A percentile compares a stretch with the other conserved stretches of the same genome.
phyloP scores from a whole-genome alignment of 768 basidiomycete species.

The Auriscalpium orientale region DNA sequence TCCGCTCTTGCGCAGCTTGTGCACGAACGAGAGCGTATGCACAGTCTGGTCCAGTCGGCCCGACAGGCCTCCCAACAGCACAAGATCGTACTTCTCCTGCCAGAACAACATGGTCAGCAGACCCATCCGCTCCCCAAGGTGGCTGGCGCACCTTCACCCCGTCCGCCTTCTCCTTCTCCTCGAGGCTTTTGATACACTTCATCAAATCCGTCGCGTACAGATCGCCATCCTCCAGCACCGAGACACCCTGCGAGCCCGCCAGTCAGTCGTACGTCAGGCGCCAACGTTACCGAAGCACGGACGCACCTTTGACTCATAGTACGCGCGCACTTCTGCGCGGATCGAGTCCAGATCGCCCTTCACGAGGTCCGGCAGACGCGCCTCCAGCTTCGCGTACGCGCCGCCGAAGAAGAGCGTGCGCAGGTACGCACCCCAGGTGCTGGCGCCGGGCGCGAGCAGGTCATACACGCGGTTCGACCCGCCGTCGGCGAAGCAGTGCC shows the following conservation, averaged over 20 bases:
- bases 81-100: slow-evolving; percentile 47
- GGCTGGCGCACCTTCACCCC: slow-evolving; percentile 27
- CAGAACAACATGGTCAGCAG: neutral
- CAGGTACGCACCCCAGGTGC: too few species aligned
- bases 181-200: slow-evolving; percentile 74
- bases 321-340: slow-evolving; percentile 60
- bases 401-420: too few species aligned
- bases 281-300: too few species aligned
- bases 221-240: slow-evolving; percentile 56
- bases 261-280: neutral
- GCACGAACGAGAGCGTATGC: slow-evolving; percentile 77
- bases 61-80: slow-evolving; percentile 82
- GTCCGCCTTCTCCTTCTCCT: slow-evolving; percentile 44
- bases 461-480: slow-evolving; percentile 66
- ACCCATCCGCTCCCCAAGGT: neutral
- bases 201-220: slow-evolving; percentile 91
- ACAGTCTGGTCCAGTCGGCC: slow-evolving; percentile 94
- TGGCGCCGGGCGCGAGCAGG: slow-evolving; percentile 2
- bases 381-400: too few species aligned
- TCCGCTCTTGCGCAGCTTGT: slow-evolving; percentile 63
- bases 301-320: slow-evolving; percentile 55
- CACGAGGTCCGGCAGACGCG: slow-evolving; percentile 64
- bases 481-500: slow-evolving; percentile 48
- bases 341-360: slow-evolving; percentile 94
- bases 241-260: slow-evolving; percentile 47